These are phyloP conservation scores for Pseudonectria buxi DNA, from an alignment of 2,329 filamentous ascomycete genomes.

Conservation along the genomic window DNA sequence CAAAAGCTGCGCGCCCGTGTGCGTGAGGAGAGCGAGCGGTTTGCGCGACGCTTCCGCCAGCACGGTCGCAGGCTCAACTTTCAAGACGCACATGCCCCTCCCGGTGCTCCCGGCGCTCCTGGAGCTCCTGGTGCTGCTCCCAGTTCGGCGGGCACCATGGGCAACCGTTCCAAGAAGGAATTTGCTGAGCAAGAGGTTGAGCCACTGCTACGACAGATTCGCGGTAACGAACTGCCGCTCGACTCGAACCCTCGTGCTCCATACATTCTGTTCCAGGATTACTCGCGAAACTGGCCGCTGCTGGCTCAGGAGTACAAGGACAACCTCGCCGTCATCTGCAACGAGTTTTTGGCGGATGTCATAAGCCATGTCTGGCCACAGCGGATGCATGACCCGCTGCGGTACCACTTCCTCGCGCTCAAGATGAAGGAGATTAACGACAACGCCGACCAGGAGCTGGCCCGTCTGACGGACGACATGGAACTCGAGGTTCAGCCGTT, in stretches of 20 bases:
- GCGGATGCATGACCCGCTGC: slow-evolving; percentile 45
- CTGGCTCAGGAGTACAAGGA: slow-evolving; percentile 48
- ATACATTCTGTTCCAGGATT: slow-evolving; percentile 49
- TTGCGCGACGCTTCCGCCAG: slow-evolving; percentile 41
- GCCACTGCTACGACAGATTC: slow-evolving; percentile 41
- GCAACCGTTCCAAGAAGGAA: slow-evolving; percentile 37
- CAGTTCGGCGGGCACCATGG: slow-evolving; percentile 18
- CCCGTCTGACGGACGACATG: slow-evolving; percentile 42
- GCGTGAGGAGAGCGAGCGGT: slow-evolving; percentile 45
- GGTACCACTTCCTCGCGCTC: slow-evolving; percentile 41
- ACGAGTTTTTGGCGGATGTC: slow-evolving; percentile 45
- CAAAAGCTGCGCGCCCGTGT: slow-evolving; percentile 46
- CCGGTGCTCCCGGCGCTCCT: slow-evolving; percentile 10
- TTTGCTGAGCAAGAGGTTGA: slow-evolving; percentile 44
- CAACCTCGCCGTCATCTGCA: slow-evolving; percentile 47
- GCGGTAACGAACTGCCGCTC: slow-evolving; percentile 46
- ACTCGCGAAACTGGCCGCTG: slow-evolving; percentile 46
- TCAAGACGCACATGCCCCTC: slow-evolving; percentile 16
- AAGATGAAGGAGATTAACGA: slow-evolving; percentile 42
- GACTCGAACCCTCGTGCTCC: slow-evolving; percentile 47
- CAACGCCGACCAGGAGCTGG: slow-evolving; percentile 40
- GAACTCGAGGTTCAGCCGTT: slow-evolving; percentile 47
- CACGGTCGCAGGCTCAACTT: slow-evolving; percentile 45
- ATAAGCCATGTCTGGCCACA: slow-evolving; percentile 44
- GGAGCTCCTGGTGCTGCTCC: slow-evolving; percentile 20